Evolutionary conservation across 305 asterid genomes (phyloP).

Genomic region (Salvia sclarea): DNA sequence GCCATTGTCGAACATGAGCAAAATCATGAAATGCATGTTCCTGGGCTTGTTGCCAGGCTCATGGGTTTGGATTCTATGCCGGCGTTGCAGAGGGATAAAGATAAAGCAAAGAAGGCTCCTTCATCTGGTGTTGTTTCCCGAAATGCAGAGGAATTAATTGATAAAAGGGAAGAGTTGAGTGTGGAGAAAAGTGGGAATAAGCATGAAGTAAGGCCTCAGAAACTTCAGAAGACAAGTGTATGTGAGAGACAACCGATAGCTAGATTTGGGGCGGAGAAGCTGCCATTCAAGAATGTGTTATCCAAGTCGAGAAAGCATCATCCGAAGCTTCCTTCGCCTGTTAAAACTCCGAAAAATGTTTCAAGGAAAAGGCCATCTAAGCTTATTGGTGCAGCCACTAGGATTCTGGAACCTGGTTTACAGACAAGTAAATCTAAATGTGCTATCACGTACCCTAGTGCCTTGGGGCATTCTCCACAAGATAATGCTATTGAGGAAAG

Average conservation of each 20-base stretch:
- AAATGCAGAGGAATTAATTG: constrained; percentile 32
- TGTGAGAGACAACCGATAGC: constrained; percentile 54
- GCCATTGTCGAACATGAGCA: constrained; percentile 38
- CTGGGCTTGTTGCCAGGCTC: constrained; percentile 89
- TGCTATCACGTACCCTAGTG: constrained; percentile 55
- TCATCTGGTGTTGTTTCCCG: constrained; percentile 33
- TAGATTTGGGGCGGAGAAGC: constrained; percentile 60
- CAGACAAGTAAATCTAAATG: constrained; percentile 55
- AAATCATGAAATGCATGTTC: constrained; percentile 58
- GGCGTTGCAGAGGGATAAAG: constrained; percentile 45
- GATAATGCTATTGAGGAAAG: constrained; percentile 36
- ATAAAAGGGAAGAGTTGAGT: constrained; percentile 37
- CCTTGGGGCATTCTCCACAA: constrained; percentile 30
- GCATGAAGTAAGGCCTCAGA: constrained; percentile 77
- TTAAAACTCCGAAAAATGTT: constrained; percentile 64
- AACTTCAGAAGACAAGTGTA: constrained; percentile 74
- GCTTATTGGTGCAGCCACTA: constrained; percentile 80
- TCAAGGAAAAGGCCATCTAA: constrained; percentile 65
- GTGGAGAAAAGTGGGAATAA: constrained; percentile 50
- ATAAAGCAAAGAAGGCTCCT: constrained; percentile 44
- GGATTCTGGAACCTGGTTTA: constrained; percentile 84
- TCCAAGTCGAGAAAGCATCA: constrained; percentile 71
- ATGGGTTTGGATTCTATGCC: constrained; percentile 98
- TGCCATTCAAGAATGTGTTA: constrained; percentile 66
- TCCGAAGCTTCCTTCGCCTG: constrained; percentile 63